phyloP scores from a whole-genome alignment of 805 yeast genomes.

The Cyberlindnera petersonii region DNA sequence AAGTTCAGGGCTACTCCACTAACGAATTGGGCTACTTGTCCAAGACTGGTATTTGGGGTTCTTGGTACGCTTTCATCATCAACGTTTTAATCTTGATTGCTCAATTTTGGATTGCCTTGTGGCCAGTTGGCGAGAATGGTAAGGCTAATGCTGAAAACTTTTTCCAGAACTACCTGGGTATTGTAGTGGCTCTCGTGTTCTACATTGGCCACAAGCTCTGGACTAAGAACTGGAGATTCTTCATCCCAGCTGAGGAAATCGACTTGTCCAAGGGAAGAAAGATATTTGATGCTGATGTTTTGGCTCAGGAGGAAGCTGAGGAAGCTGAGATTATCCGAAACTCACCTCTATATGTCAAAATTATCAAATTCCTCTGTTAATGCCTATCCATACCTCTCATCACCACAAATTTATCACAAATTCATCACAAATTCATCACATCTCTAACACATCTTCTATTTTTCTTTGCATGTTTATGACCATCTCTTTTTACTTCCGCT shows the following conservation, averaged over 20 bases:
- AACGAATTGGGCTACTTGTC: slow-evolving; percentile 52
- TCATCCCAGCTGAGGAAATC: slow-evolving; percentile 36
- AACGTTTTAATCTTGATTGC: slow-evolving; percentile 50
- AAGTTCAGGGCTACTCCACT: slow-evolving; percentile 47
- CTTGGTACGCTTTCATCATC: slow-evolving; percentile 46
- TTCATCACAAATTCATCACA: not conserved
- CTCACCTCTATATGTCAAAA: slow-evolving; percentile 17
- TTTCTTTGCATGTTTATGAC: not conserved
- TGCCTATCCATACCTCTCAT: not conserved
- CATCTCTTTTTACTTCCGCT: not conserved
- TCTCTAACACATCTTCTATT: too few relatives aligned
- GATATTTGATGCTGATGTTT: slow-evolving; percentile 37
- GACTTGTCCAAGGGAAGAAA: slow-evolving; percentile 46
- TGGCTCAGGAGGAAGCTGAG: slow-evolving; percentile 39
- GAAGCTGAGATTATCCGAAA: slow-evolving; percentile 27
- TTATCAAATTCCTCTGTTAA: slow-evolving; percentile 30
- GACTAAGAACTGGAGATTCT: slow-evolving; percentile 33
- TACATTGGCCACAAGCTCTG: slow-evolving; percentile 51
- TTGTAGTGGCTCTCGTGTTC: slow-evolving; percentile 38
- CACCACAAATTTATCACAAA: not conserved
- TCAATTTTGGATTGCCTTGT: slow-evolving; percentile 64
- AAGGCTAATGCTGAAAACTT: slow-evolving; percentile 39
- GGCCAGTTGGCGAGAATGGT: slow-evolving; percentile 46
- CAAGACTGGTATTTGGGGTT: slow-evolving; percentile 50
- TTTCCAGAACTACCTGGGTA: slow-evolving; percentile 53